phyloP scores from a whole-genome alignment of 2,329 filamentous ascomycete species.

The Pseudocercospora ulei region DNA sequence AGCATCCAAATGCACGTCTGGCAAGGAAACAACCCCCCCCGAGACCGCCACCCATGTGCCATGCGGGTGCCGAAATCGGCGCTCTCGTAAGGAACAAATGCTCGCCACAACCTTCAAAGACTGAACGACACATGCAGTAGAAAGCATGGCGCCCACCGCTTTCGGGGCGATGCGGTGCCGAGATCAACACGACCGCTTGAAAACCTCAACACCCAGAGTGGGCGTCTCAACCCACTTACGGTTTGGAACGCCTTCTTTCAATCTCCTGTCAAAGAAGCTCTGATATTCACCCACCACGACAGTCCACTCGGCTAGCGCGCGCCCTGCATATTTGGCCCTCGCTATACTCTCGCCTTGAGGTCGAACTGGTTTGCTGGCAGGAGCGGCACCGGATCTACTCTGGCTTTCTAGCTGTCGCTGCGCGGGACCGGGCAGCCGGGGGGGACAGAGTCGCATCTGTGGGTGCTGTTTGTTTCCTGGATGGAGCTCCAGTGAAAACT shows the following conservation, averaged over 20 bases:
- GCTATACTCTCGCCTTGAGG: constrained; percentile 35
- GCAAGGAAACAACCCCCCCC: background rate
- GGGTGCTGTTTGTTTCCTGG: constrained; percentile 48
- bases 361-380: constrained; percentile 21
- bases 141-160: no score
- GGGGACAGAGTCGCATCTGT: constrained; percentile 54
- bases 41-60: background rate
- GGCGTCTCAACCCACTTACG: constrained; percentile 62
- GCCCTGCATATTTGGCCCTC: constrained; percentile 54
- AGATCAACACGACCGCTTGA: constrained; percentile 35
- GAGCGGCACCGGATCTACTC: constrained; percentile 9
- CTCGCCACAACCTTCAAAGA: constrained; percentile 5
- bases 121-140: background rate
- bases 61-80: no score
- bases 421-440: constrained; percentile 60
- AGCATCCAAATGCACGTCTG: no score
- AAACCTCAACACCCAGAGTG: constrained; percentile 53
- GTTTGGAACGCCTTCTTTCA: constrained; percentile 59
- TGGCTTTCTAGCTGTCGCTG: constrained; percentile 52
- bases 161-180: no score
- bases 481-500: constrained; percentile 62
- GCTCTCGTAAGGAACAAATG: background rate
- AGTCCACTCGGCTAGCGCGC: constrained; percentile 69
- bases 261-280: constrained; percentile 67
- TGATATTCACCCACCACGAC: constrained; percentile 68